These are phyloP conservation scores for Xylaria venustula DNA, from an alignment of 495 filamentous ascomycete species.

Conservation along the genomic window DNA sequence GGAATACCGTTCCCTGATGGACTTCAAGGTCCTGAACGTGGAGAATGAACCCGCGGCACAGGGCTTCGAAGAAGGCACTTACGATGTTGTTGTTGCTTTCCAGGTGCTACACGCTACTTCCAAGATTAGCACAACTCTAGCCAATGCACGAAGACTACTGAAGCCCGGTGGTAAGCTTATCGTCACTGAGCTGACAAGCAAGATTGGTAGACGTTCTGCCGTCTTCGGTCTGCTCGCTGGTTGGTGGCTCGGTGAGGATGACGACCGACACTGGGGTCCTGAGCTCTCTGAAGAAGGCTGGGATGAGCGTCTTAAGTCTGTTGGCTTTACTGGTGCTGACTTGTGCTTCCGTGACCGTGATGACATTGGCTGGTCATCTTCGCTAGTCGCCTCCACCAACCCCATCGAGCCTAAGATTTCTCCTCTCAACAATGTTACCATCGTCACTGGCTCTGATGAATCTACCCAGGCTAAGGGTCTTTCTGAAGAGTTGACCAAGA, in stretches of 20 bases:
- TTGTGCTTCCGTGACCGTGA: slow-evolving; percentile 26
- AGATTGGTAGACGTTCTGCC: slow-evolving; percentile 27
- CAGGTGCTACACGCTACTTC: slow-evolving; percentile 51
- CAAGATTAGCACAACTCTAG: slow-evolving; percentile 31
- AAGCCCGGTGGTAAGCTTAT: slow-evolving; percentile 41
- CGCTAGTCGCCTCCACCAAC: slow-evolving; percentile 24
- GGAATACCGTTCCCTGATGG: slow-evolving; percentile 35
- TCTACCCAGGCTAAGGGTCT: slow-evolving; percentile 16
- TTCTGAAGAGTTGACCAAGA: slow-evolving; percentile 15
- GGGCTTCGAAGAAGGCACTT: slow-evolving; percentile 44
- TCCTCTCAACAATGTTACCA: slow-evolving; percentile 20
- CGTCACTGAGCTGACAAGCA: slow-evolving; percentile 36
- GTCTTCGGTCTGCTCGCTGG: slow-evolving; percentile 28
- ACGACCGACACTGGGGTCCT: slow-evolving; percentile 25
- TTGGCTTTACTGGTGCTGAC: slow-evolving; percentile 24
- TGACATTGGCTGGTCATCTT: slow-evolving; percentile 26
- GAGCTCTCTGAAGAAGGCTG: slow-evolving; percentile 25
- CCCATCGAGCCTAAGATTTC: slow-evolving; percentile 12
- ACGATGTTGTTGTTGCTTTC: slow-evolving; percentile 54
- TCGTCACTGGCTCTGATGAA: slow-evolving; percentile 19
- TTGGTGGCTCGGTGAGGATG: slow-evolving; percentile 29
- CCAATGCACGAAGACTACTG: slow-evolving; percentile 33
- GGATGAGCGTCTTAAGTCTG: slow-evolving; percentile 22
- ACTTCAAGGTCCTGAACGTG: slow-evolving; percentile 48
- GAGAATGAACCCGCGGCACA: slow-evolving; percentile 45